These are phyloP conservation scores for Takashimella koratensis DNA, from an alignment of 1,284 basidiomycete species.

Conservation along the genomic window DNA sequence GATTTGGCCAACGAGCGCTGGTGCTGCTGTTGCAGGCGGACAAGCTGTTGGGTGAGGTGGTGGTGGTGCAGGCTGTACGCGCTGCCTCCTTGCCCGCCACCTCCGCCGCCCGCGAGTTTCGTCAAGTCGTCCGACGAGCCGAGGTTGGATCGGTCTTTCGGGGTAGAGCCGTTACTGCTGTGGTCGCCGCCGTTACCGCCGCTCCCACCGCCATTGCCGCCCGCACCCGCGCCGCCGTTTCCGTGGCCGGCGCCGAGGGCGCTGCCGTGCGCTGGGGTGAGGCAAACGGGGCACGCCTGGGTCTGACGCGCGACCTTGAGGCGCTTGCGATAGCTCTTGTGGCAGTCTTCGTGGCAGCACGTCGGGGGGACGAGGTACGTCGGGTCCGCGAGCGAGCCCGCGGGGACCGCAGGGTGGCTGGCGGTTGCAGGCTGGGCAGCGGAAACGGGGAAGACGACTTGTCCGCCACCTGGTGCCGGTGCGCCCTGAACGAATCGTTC, in stretches of 20 bases:
- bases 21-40: slow-evolving; percentile 41
- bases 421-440: slow-evolving; percentile 46
- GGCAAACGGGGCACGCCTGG: slow-evolving; percentile 47
- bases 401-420: slow-evolving; percentile 46
- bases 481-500: slow-evolving; percentile 38
- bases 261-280: slow-evolving; percentile 27
- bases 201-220: slow-evolving; percentile 23
- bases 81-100: slow-evolving; percentile 15
- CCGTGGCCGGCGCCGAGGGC: slow-evolving; percentile 14
- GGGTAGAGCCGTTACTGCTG: slow-evolving; percentile 40
- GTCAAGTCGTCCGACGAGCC: slow-evolving; percentile 34
- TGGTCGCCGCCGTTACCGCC: slow-evolving; percentile 33
- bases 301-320: slow-evolving; percentile 51
- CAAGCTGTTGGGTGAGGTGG: slow-evolving; percentile 36
- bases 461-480: slow-evolving; percentile 35
- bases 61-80: slow-evolving; percentile 39
- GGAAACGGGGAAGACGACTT: slow-evolving; percentile 47
- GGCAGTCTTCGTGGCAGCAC: slow-evolving; percentile 54
- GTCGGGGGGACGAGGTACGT: slow-evolving; percentile 51
- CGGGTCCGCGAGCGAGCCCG: slow-evolving; percentile 49
- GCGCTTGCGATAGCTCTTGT: slow-evolving; percentile 52
- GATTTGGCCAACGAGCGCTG: slow-evolving; percentile 22
- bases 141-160: slow-evolving; percentile 40
- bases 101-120: slow-evolving; percentile 25
- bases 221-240: slow-evolving; percentile 23